phyloP scores from a whole-genome alignment of 169 alveolate species.

The Cyclospora cayetanensis region DNA sequence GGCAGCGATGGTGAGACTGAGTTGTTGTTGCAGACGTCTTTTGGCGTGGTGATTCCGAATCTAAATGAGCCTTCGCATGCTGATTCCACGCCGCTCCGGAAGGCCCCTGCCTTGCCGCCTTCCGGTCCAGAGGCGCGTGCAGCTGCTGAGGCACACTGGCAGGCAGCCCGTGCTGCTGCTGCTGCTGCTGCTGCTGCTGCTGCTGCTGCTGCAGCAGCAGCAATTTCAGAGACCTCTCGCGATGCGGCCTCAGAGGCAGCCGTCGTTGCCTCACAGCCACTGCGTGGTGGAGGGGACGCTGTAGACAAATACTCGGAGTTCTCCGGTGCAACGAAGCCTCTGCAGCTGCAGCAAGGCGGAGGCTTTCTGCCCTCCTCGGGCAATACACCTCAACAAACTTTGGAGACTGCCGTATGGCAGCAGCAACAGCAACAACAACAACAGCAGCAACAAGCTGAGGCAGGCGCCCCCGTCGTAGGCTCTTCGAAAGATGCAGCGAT shows the following conservation, averaged over 20 bases:
- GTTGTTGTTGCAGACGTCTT: background rate
- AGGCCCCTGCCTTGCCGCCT: slow-evolving; percentile 34
- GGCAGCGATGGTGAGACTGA: slow-evolving; percentile 46
- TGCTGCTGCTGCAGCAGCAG: slow-evolving; percentile 45
- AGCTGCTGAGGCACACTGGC: background rate
- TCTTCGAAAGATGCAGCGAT: no score
- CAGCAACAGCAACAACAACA: no score
- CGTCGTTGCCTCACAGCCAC: no score
- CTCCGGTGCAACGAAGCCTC: background rate
- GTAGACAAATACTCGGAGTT: background rate
- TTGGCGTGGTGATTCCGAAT: slow-evolving; percentile 31
- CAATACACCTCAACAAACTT: no score
- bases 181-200: background rate
- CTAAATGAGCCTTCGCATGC: slow-evolving; percentile 34
- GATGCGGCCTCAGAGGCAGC: no score
- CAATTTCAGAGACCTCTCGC: no score
- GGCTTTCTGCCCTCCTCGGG: no score
- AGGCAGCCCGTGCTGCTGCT: background rate
- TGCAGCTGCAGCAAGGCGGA: slow-evolving; percentile 29
- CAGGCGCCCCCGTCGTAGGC: no score
- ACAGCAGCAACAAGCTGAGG: no score
- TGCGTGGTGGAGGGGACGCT: background rate
- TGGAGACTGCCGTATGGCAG: no score
- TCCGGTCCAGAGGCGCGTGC: slow-evolving; percentile 14
- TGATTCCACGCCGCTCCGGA: slow-evolving; percentile 49